Base-by-base conservation (phyloP, 495 filamentous ascomycete genomes). In the Friedmanniomyces simplex region DNA sequence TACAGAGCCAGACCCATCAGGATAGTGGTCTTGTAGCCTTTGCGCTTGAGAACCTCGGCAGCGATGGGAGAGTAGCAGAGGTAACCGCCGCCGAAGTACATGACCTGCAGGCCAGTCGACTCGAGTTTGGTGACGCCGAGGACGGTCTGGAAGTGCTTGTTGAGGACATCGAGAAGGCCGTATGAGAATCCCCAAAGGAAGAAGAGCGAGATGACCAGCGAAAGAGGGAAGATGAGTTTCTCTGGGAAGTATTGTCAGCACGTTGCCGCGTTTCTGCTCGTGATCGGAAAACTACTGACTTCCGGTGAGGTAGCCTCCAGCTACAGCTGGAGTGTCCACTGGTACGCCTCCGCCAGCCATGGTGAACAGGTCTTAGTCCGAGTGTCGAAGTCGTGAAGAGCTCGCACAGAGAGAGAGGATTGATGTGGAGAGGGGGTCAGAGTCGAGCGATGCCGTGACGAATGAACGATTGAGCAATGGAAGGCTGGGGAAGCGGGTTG, bases 131-230 rank as follows among this genome's bases (percentile, higher is more conserved):
- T 75, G 47, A 82, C 79, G 56, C 73, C 67, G 36, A 81, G 69
- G 5, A 75, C 77, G 37, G 68, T 71, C 65, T 81, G 79, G 68
- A 81, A 80, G 60, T 81, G 76, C 49, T 78, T 79, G 62, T 93
- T 91, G 43, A 94, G 76, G 0, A 83, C 78, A 55, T 86, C 83
- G 12, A 94, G 76, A 26, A 95, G 77, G 14, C 89, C 88, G 66
- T 94, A 93, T 0, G 86, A 84, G 60, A 95, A 88, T 0, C 89
- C 87, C 89, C 86, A 91, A 7, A 93, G 75, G 69, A 94, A 91
- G 71, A 90, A 91, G 2, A 91, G 74, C 53, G 89, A 74, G 8
- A 85, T 89, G 48, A 86, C 83, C 34, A 88, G 69, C 26, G 75
- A 74, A 21, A 79, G 71, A 0, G 81, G 82, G 16, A 74, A 69